Evolutionary conservation across 306 rosid genomes (phyloP), one percentile per base, ranked within the genome.

Genomic region (Erythrophleum fordii): DNA sequence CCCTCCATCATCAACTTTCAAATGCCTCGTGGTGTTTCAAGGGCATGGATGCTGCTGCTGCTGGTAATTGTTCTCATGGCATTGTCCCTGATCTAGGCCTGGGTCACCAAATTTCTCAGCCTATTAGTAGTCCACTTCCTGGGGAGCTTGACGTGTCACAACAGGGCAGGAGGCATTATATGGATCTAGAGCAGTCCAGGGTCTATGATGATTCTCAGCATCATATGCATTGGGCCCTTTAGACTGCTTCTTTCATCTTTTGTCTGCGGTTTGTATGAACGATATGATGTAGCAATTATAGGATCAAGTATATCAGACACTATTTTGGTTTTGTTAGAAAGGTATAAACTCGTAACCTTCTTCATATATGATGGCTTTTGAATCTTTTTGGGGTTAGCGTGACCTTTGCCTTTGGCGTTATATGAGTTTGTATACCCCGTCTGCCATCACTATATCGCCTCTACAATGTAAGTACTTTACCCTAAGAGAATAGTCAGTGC

Each of bases 221-320:
- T 22, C 73, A 68, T 16, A 42, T 68, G 73, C 31, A 86, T 45
- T 95, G 99, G 97, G 90, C 97, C 13, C 97, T 92, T 59, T 95
- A 78, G 85, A 80, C 83, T 42, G 8, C 39, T 13, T 16, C 11
- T 28, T 12, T 39, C 68, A 58, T 69, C 10, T 34, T 44, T 59
- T 71, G 41, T 5, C 31, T 39, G 46, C 23, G 71, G 23, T 68
- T 20, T 68, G 53, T 42, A 5, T 41, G 73, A 67, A 39, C 34
- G 42, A 16, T 18, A 35, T 39, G 51, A 22, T 67, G 49, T 67
- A 26, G 45, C 14, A 8, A 35, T 5, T 9, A 28, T 18, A 5
- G n/a, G 12, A 26, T 25, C 18, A 3, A 16, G 35, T 58, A 11
- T 41, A 35, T 39, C 28, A 45, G 72, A 39, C 49, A 8, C 48